These are phyloP conservation scores for Cunninghamia lanceolata DNA, from an alignment of 75 land plant genomes.

Conservation along the genomic window DNA sequence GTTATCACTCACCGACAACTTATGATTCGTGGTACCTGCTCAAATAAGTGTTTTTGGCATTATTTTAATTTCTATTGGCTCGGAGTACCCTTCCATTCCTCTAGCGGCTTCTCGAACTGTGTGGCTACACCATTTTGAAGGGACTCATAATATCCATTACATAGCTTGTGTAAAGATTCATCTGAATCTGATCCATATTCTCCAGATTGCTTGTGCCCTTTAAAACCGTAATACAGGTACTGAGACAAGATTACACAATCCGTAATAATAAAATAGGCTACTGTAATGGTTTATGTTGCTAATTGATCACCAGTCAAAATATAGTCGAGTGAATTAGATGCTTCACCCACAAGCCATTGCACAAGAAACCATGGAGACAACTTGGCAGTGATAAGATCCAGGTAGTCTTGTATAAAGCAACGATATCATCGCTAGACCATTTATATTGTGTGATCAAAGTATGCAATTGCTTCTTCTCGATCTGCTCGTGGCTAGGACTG, in stretches of 20 bases:
- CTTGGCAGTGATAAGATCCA: too few species aligned
- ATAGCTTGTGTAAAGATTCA: slow-evolving; percentile 14
- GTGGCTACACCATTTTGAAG: slow-evolving; percentile 5
- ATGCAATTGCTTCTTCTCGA: too few species aligned
- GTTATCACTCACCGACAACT: too few species aligned
- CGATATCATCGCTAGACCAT: too few species aligned
- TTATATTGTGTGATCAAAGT: too few species aligned
- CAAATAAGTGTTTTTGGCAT: too few species aligned
- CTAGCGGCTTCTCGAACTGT: slow-evolving; percentile 18
- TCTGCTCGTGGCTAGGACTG: too few species aligned
- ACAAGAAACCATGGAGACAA: neutral
- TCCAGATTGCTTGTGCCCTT: slow-evolving; percentile 6
- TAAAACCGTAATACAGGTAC: slow-evolving; percentile 30
- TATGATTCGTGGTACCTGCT: too few species aligned
- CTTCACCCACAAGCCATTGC: slow-evolving; percentile 24
- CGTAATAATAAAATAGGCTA: slow-evolving; percentile 32
- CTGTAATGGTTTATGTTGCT: slow-evolving; percentile 34
- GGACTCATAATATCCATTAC: slow-evolving; percentile 13
- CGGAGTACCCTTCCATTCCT: too few species aligned
- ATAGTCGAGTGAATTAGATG: slow-evolving; percentile 38
- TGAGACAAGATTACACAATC: slow-evolving; percentile 26
- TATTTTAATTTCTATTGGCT: too few species aligned
- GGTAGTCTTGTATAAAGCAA: too few species aligned
- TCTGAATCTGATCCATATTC: slow-evolving; percentile 9
- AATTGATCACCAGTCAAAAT: slow-evolving; percentile 37